Evolutionary conservation across 2,329 filamentous ascomycete species (phyloP).

Genomic region (Colletotrichum cereale): DNA sequence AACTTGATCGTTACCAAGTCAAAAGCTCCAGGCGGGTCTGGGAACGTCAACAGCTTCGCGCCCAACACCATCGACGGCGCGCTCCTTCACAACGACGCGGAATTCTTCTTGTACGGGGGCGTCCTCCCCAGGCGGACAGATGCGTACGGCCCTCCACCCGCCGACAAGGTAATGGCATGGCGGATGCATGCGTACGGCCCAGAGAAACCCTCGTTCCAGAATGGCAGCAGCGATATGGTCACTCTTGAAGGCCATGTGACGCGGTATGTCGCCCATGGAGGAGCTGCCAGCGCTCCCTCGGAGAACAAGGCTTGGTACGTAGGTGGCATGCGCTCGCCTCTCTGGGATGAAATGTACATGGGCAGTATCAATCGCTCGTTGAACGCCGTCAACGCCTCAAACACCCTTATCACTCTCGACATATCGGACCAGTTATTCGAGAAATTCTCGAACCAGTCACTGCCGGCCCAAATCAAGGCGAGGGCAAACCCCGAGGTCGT

Average conservation of each 20-base stretch:
- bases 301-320: constrained; percentile 82
- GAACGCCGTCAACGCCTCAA: constrained; percentile 59
- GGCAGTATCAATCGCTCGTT: constrained; percentile 49
- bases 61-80: constrained; percentile 73
- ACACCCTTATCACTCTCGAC: constrained; percentile 72
- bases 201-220: constrained; percentile 47
- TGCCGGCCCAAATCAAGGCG: constrained; percentile 62
- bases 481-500: constrained; percentile 75
- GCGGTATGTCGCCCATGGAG: constrained; percentile 74
- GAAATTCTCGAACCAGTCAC: constrained; percentile 68
- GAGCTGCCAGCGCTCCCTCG: constrained; percentile 72
- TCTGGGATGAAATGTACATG: constrained; percentile 62
- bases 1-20: constrained; percentile 60
- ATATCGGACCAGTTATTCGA: constrained; percentile 64
- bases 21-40: constrained; percentile 60
- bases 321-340: constrained; percentile 68
- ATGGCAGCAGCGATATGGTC: constrained; percentile 50
- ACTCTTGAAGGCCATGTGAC: constrained; percentile 63
- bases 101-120: constrained; percentile 76
- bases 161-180: constrained; percentile 63
- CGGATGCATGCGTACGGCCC: constrained; percentile 65
- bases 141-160: constrained; percentile 53
- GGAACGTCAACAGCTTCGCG: constrained; percentile 64
- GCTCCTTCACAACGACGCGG: constrained; percentile 73
- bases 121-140: constrained; percentile 52